Percentiles rank a stretch among this genome's conserved stretches.
Conservation (phyloP, 495 filamentous ascomycete genomes). For the Podospora bellae-mahoneyi region DNA sequence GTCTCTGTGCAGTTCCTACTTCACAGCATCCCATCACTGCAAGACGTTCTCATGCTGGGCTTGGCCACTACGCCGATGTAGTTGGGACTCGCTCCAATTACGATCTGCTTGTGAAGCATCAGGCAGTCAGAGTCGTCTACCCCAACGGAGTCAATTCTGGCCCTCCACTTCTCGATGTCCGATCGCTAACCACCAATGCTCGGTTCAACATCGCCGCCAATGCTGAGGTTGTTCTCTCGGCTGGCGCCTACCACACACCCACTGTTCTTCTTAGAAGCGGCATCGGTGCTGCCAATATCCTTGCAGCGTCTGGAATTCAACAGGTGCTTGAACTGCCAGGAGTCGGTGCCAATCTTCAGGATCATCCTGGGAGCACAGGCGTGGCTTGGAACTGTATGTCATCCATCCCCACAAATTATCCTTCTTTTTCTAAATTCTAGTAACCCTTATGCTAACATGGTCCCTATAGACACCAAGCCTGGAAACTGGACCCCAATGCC, state of each 20-base stretch:
- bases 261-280: slow-evolving; percentile 25
- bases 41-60: slow-evolving; percentile 37
- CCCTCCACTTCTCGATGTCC: slow-evolving; percentile 26
- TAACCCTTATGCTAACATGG: too few relatives aligned
- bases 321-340: slow-evolving; percentile 25
- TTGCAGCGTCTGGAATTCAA: slow-evolving; percentile 15
- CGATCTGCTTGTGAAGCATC: slow-evolving; percentile 35
- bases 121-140: slow-evolving; percentile 27
- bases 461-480: slow-evolving; percentile 15
- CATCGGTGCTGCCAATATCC: slow-evolving; percentile 21
- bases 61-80: slow-evolving; percentile 37
- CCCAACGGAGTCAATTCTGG: slow-evolving; percentile 17
- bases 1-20: slow-evolving; percentile 28
- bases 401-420: neutral
- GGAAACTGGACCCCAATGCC: slow-evolving; percentile 18
- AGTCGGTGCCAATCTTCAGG: slow-evolving; percentile 27
- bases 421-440: neutral
- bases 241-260: slow-evolving; percentile 23
- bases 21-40: slow-evolving; percentile 34
- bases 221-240: slow-evolving; percentile 26
- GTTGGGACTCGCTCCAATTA: slow-evolving; percentile 32
- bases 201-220: slow-evolving; percentile 23
- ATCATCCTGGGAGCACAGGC: slow-evolving; percentile 21
- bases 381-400: slow-evolving; percentile 17
- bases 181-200: slow-evolving; percentile 18